phyloP scores from a whole-genome alignment of 23 red algal genomes.

The Gracilariopsis chorda region DNA sequence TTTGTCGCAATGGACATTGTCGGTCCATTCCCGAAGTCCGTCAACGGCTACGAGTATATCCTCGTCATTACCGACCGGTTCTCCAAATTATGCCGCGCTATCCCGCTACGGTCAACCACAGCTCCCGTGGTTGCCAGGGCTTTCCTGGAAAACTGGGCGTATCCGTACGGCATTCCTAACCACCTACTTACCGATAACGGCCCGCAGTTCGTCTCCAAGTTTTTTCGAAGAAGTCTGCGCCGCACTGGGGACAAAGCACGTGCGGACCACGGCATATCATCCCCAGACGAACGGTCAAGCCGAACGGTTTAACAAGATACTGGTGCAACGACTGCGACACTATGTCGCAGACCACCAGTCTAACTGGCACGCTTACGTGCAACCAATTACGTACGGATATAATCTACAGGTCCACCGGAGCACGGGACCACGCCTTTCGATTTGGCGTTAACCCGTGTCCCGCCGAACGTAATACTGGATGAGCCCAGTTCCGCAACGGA shows the following conservation, averaged over 20 bases:
- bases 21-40: constrained; percentile 11
- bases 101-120: not conserved
- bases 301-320: constrained; percentile 16
- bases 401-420: not conserved
- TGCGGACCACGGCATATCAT: not conserved
- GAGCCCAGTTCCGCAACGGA: not conserved
- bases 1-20: constrained; percentile 44
- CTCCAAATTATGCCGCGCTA: constrained; percentile 1
- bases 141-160: not conserved
- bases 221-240: not conserved
- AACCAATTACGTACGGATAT: constrained; percentile 6
- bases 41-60: not conserved
- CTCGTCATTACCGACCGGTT: constrained; percentile 31
- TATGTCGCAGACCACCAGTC: constrained; percentile 31
- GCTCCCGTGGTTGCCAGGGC: not conserved
- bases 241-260: not conserved
- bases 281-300: constrained; percentile 44
- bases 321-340: constrained; percentile 23
- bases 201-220: not conserved
- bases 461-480: not conserved
- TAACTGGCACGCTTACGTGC: constrained; percentile 23
- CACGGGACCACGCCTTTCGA: constrained; percentile 28
- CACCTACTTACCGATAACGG: not conserved
- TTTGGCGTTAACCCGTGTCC: not conserved
- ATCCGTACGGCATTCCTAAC: not conserved